Conservation (phyloP, 2,329 filamentous ascomycete genomes). For the Arthrinium puccinioides region DNA sequence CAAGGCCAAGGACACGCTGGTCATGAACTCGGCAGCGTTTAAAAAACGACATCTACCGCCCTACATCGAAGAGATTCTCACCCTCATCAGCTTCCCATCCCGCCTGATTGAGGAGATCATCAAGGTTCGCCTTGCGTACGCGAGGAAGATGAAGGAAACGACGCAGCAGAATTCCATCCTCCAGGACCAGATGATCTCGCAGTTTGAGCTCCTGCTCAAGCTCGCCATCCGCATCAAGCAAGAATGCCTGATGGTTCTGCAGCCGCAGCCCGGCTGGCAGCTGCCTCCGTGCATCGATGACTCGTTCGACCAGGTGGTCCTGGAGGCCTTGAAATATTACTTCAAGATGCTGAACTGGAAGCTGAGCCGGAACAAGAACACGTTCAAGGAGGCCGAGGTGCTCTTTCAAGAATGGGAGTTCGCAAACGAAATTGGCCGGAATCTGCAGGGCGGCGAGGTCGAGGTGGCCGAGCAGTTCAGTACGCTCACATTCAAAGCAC, state of each 20-base stretch:
- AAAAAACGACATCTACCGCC: slow-evolving; percentile 85
- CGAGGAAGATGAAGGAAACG: slow-evolving; percentile 91
- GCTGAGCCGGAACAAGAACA: slow-evolving; percentile 94
- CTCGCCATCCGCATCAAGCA: slow-evolving; percentile 90
- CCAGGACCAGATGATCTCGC: slow-evolving; percentile 94
- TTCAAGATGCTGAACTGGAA: slow-evolving; percentile 99
- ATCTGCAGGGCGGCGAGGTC: slow-evolving; percentile 88
- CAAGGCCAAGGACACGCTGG: slow-evolving; percentile 89
- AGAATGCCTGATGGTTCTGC: slow-evolving; percentile 75
- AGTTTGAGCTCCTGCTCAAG: slow-evolving; percentile 89
- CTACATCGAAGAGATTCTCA: slow-evolving; percentile 93
- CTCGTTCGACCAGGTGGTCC: slow-evolving; percentile 83
- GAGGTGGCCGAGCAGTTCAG: slow-evolving; percentile 98
- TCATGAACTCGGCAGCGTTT: slow-evolving; percentile 78
- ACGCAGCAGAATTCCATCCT: slow-evolving; percentile 88
- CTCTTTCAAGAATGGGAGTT: slow-evolving; percentile 98
- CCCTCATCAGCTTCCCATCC: slow-evolving; percentile 93
- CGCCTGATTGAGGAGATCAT: slow-evolving; percentile 96
- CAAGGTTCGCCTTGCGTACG: slow-evolving; percentile 81
- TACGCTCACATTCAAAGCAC: slow-evolving; percentile 84
- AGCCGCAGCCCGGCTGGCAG: slow-evolving; percentile 89
- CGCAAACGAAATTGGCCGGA: slow-evolving; percentile 84
- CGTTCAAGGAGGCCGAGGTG: slow-evolving; percentile 97
- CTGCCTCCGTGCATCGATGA: slow-evolving; percentile 94
- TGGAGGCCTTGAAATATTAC: slow-evolving; percentile 94